Evolutionary conservation across 1,139 yeast species (phyloP), one percentile per base, ranked within the genome.

Genomic region (Scheffersomyces stambukii): DNA sequence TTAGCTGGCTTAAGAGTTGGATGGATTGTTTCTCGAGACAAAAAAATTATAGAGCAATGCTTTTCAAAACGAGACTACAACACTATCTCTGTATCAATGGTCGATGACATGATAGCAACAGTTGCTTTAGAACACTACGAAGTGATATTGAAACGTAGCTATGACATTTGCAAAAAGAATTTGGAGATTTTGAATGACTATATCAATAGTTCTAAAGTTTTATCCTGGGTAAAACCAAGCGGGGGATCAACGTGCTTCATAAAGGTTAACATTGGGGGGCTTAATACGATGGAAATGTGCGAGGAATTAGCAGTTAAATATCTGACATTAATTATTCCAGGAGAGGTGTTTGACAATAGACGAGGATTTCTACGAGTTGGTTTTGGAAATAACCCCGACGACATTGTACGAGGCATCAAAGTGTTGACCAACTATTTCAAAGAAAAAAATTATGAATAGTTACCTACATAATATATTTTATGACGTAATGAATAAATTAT

Each of bases 1-100:
- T 50, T 72, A 32, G 80, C 81, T 5, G 80, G 80, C 2, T 47
- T 74, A 16, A 52, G 81, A 26, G 33, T 73, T 18, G 80, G 81
- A 5, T 75, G 81, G 80, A 50, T 74, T 8, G 69, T 61, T 2
- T 44, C 70, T 6, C 51, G 53, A 19, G 57, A 67, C 39, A 36
- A 38, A 14, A 29, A 32, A 1, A 42, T 70, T 8, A 32, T 66
- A 12, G 38, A 48, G 4, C 61, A 54, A 23, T 54, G 71, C 16
- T 50, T 54, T 27, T 50, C 58, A 9, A 62, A 68, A 33, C 54
- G 81, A 35, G 78, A 75, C 43, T 75, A 69, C 46, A 72, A 67
- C 40, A 74, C 71, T 6, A 74, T 75, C 28, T 64, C 74, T 1
- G 66, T 75, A 8, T 64, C 75, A 12, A 48, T 56, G 40, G 38